Base-by-base conservation (phyloP, 148 eudicot genomes). In the Fallopia convolvulus region DNA sequence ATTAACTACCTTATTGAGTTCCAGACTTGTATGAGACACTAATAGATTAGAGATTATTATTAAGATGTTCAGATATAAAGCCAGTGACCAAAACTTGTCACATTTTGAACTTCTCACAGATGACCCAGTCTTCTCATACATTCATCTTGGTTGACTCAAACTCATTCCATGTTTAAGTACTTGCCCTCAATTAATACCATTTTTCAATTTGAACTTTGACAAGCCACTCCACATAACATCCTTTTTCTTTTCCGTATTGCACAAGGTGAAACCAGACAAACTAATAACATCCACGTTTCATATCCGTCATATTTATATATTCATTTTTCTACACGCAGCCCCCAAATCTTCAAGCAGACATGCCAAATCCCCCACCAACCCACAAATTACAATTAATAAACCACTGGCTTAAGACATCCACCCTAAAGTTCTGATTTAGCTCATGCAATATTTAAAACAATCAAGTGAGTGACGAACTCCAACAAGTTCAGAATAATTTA, bases 381-480 rank as follows among this genome's bases (percentile, higher is more conserved):
- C 44, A 68, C 8, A 39, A 39, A 36, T 39, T 68, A 42, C 46
- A 36, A 68, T 68, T 68, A 68, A 66, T 68, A 68, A 68, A 1
- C 21, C 21, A 68, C 72, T 30, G 70, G 6, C 44, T 33, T 15
- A 6, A 6, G 21, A 39, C 2, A 33, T 32, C 46, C 72, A 68
- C 4, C 8, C 46, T 68, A 39, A 68, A 68, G 44, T 68, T 39
- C 21, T 39, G 20, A 14, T 39, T 68, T 21, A 68, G 17, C 72
- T 68, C 72, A 36, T 68, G 72, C 72, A 68, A 68, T 61, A 61
- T 61, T 10, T 26, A 17, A 61, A 61, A 61, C 70, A 61, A 30
- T 3, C 17, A 11, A 30, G 12, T 17, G 70, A 61, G 70, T 2
- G 39, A 61, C 15, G 21, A 68, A 36, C 20, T 68, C 72, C 20